Conservation (phyloP, 2,329 filamentous ascomycete species). For the Zalaria obscura region DNA sequence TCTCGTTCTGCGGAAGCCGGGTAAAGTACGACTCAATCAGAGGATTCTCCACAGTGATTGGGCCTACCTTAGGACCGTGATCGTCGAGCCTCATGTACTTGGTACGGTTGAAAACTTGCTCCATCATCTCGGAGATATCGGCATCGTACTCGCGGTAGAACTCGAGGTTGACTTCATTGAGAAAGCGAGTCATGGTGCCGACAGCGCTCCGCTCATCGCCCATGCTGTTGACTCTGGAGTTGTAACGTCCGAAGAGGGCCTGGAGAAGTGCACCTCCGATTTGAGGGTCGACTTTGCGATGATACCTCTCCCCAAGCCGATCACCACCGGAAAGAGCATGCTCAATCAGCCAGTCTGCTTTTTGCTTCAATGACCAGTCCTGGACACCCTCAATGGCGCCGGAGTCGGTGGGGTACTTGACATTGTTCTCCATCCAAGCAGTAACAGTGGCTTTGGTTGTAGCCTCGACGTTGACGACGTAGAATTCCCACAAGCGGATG, state of each 20-base stretch:
- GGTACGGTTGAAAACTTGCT: slow-evolving; percentile 86
- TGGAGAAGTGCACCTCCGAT: slow-evolving; percentile 56
- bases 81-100: slow-evolving; percentile 92
- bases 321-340: slow-evolving; percentile 59
- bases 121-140: slow-evolving; percentile 68
- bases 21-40: slow-evolving; percentile 94
- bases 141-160: slow-evolving; percentile 87
- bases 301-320: slow-evolving; percentile 65
- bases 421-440: slow-evolving; percentile 53
- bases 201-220: slow-evolving; percentile 38
- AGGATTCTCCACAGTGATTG: slow-evolving; percentile 62
- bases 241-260: slow-evolving; percentile 54
- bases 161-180: slow-evolving; percentile 74
- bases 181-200: slow-evolving; percentile 42
- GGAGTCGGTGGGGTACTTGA: slow-evolving; percentile 38
- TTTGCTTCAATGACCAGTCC: slow-evolving; percentile 41
- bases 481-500: slow-evolving; percentile 86
- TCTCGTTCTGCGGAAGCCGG: slow-evolving; percentile 63
- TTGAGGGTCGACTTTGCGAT: slow-evolving; percentile 54
- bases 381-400: slow-evolving; percentile 39
- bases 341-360: slow-evolving; percentile 51
- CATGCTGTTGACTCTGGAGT: slow-evolving; percentile 33
- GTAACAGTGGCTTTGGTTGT: slow-evolving; percentile 55
- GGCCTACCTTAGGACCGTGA: slow-evolving; percentile 73
- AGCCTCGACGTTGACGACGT: slow-evolving; percentile 64